These are phyloP conservation scores for Podosphaera aphanis DNA, from an alignment of 2,329 filamentous ascomycete genomes.

Conservation along the genomic window DNA sequence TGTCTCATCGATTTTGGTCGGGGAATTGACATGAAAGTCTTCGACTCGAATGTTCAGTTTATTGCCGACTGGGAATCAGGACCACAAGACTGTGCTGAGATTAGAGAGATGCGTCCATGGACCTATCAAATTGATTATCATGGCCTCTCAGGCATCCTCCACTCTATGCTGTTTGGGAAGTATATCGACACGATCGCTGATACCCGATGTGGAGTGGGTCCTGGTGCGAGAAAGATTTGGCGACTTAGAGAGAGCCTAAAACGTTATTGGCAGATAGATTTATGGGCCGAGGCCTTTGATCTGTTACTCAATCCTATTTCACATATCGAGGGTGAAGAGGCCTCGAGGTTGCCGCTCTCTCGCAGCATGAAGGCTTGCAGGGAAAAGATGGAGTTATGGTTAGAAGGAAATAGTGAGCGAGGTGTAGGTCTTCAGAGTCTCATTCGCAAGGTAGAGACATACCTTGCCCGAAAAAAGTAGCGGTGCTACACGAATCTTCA, in stretches of 20 bases:
- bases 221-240: slow-evolving; percentile 39
- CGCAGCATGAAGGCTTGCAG: slow-evolving; percentile 44
- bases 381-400: slow-evolving; percentile 63
- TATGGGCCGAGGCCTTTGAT: slow-evolving; percentile 69
- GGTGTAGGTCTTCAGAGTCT: slow-evolving; percentile 50
- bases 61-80: slow-evolving; percentile 87
- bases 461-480: slow-evolving; percentile 7
- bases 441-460: slow-evolving; percentile 35
- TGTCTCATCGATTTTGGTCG: slow-evolving; percentile 86
- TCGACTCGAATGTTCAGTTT: slow-evolving; percentile 56
- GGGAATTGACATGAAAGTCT: slow-evolving; percentile 78
- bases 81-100: slow-evolving; percentile 77
- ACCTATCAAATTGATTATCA: slow-evolving; percentile 96
- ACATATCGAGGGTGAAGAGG: slow-evolving; percentile 41
- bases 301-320: slow-evolving; percentile 61
- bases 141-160: slow-evolving; percentile 68
- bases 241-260: slow-evolving; percentile 65
- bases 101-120: slow-evolving; percentile 84
- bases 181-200: slow-evolving; percentile 57
- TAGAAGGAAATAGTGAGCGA: slow-evolving; percentile 61
- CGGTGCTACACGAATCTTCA: too few species aligned
- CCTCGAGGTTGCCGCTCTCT: slow-evolving; percentile 45
- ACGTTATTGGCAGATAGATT: slow-evolving; percentile 86
- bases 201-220: slow-evolving; percentile 13
- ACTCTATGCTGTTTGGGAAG: slow-evolving; percentile 76